Evolutionary conservation across 805 yeast species (phyloP).

Genomic region (Komagataella pastoris): DNA sequence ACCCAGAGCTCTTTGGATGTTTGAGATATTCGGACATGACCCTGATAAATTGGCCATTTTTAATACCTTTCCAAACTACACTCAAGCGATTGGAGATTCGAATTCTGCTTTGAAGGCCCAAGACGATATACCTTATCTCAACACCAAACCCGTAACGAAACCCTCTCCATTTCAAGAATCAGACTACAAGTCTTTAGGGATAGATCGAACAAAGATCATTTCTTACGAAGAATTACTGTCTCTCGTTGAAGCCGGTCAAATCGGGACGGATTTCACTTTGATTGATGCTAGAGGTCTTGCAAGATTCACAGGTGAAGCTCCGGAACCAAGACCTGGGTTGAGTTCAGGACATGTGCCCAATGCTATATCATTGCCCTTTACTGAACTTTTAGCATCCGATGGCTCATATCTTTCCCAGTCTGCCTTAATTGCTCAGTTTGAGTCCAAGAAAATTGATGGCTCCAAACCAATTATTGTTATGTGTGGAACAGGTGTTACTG

Average conservation of each 20-base stretch:
- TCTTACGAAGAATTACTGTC: conserved; percentile 52
- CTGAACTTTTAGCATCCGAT: conserved; percentile 33
- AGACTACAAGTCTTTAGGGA: conserved; percentile 21
- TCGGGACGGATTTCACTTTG: conserved; percentile 33
- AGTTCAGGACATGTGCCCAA: conserved; percentile 87
- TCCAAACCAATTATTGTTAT: conserved; percentile 64
- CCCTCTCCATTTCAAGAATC: conserved; percentile 8
- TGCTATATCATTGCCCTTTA: conserved; percentile 65
- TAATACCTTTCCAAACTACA: conserved; percentile 42
- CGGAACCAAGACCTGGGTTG: conserved; percentile 85
- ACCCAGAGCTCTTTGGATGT: conserved; percentile 89
- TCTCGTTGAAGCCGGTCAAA: conserved; percentile 35
- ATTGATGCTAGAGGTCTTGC: conserved; percentile 75
- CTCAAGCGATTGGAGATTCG: conserved; percentile 12
- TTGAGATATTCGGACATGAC: conserved; percentile 64
- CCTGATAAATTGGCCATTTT: conserved; percentile 41
- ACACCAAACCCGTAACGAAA: conserved; percentile 10
- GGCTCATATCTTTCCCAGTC: not conserved
- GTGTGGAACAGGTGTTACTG: conserved; percentile 97
- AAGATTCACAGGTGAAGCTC: conserved; percentile 66
- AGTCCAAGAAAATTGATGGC: conserved; percentile 21
- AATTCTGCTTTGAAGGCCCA: conserved; percentile 11
- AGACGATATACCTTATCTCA: conserved; percentile 11
- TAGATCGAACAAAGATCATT: conserved; percentile 37
- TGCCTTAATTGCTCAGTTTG: conserved; percentile 29